Evolutionary conservation across 2,329 filamentous ascomycete genomes (phyloP).

Genomic region (Phaeosphaeria sp.): DNA sequence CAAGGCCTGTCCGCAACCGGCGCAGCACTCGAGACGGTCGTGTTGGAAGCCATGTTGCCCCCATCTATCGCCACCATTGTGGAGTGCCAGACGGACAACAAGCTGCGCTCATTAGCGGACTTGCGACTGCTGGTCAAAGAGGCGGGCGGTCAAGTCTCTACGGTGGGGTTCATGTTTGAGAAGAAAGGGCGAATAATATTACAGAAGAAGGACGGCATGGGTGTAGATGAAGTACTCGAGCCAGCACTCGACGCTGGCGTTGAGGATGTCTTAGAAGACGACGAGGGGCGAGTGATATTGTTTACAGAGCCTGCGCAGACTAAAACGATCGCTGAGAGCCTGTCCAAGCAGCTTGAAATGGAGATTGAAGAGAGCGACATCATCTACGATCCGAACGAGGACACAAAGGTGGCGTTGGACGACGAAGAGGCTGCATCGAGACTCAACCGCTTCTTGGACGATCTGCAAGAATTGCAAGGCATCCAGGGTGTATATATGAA

Average conservation of each 20-base stretch:
- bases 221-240: constrained; percentile 77
- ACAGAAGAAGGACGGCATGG: constrained; percentile 62
- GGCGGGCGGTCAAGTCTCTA: constrained; percentile 71
- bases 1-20: constrained; percentile 82
- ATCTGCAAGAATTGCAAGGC: constrained; percentile 73
- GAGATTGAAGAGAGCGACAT: constrained; percentile 79
- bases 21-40: constrained; percentile 75
- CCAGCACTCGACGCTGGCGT: constrained; percentile 85
- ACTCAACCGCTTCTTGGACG: constrained; percentile 66
- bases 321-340: constrained; percentile 66
- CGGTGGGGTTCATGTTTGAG: constrained; percentile 85
- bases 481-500: constrained; percentile 85
- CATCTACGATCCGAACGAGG: constrained; percentile 82
- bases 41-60: constrained; percentile 81
- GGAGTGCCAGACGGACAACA: constrained; percentile 86
- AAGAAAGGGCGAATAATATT: constrained; percentile 79
- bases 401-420: constrained; percentile 72
- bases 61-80: constrained; percentile 77
- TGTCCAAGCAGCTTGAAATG: constrained; percentile 70
- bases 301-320: constrained; percentile 73
- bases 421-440: constrained; percentile 62
- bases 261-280: constrained; percentile 73
- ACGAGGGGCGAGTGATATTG: constrained; percentile 73
- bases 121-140: constrained; percentile 75
- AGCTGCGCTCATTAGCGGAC: constrained; percentile 74